phyloP scores from a whole-genome alignment of 768 basidiomycete genomes.

The Royoungia palumana region DNA sequence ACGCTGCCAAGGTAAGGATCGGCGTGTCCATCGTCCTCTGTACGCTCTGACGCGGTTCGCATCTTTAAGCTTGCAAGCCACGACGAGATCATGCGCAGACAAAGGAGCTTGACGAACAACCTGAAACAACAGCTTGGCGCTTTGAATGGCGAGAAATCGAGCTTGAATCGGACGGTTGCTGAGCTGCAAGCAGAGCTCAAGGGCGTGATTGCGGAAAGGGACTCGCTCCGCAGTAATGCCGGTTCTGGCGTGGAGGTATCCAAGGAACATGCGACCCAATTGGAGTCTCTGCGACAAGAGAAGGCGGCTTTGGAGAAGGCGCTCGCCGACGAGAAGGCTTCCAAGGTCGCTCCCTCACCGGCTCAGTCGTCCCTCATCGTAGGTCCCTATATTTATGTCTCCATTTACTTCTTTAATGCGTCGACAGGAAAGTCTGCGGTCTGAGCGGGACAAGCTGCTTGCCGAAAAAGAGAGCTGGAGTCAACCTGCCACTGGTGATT shows the following conservation, averaged over 20 bases:
- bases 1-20: constrained; percentile 31
- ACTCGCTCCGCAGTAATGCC: constrained; percentile 19
- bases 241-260: constrained; percentile 17
- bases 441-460: constrained; percentile 61
- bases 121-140: constrained; percentile 25
- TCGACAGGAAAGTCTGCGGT: constrained; percentile 46
- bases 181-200: constrained; percentile 28
- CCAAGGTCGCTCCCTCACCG: constrained; percentile 19
- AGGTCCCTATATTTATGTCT: constrained; percentile 6
- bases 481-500: constrained; percentile 19
- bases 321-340: constrained; percentile 36
- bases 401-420: background rate
- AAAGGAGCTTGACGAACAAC: constrained; percentile 27
- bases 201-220: constrained; percentile 28
- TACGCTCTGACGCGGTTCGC: background rate
- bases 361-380: constrained; percentile 34
- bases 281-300: constrained; percentile 37
- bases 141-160: constrained; percentile 28
- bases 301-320: constrained; percentile 38
- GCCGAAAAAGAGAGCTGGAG: constrained; percentile 50
- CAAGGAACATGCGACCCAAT: constrained; percentile 32
- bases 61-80: constrained; percentile 37
- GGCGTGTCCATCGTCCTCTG: too few species aligned
- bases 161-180: constrained; percentile 26
- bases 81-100: constrained; percentile 42